Conservation (phyloP, 1,284 basidiomycete species). For the Melampsora larici-populina region DNA sequence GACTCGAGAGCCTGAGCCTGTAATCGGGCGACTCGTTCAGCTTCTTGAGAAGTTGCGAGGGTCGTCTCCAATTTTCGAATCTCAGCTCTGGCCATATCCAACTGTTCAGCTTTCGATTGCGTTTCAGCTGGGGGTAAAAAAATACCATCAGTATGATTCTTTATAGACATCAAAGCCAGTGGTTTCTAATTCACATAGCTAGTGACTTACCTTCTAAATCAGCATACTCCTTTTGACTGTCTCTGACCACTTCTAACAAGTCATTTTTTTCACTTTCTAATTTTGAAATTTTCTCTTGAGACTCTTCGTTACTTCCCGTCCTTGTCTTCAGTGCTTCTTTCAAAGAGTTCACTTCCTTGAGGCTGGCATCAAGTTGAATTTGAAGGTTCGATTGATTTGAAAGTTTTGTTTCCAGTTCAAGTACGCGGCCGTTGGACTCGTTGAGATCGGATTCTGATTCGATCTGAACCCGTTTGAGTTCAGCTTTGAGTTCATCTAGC, state of each 20-base stretch:
- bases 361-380: constrained; percentile 21
- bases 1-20: constrained; percentile 28
- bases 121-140: constrained; percentile 17
- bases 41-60: constrained; percentile 2
- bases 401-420: constrained; percentile 30
- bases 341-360: constrained; percentile 19
- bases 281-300: not conserved
- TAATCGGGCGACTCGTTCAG: constrained; percentile 29
- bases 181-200: not conserved
- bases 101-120: constrained; percentile 17
- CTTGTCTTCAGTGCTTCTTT: constrained; percentile 5
- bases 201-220: constrained; percentile 30
- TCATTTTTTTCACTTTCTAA: constrained; percentile 31
- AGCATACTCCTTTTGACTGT: constrained; percentile 22
- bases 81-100: not conserved
- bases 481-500: constrained; percentile 27
- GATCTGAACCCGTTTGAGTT: constrained; percentile 30
- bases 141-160: not conserved
- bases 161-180: not conserved
- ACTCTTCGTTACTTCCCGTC: not conserved
- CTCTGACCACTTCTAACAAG: constrained; percentile 25
- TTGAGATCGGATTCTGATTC: constrained; percentile 37
- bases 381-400: not conserved
- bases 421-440: not conserved
- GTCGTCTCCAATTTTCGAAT: constrained; percentile 22